phyloP scores from a whole-genome alignment of 192 early-diverging fungal genomes.

The Haplosporangium gracile region DNA sequence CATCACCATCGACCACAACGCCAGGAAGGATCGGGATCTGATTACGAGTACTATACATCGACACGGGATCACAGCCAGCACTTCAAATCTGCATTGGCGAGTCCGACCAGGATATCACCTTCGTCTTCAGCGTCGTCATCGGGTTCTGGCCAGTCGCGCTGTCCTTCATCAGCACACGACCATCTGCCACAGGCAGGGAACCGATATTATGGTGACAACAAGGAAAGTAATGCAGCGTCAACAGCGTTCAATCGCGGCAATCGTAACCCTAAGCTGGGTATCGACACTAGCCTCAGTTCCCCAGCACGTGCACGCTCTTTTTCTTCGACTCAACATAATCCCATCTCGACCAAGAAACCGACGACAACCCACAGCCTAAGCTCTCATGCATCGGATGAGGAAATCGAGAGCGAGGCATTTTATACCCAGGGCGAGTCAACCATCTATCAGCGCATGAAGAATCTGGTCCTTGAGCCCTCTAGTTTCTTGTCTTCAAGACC shows the following conservation, averaged over 20 bases:
- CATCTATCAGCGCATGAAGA: slow-evolving; percentile 48
- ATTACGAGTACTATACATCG: background rate
- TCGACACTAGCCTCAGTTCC: background rate
- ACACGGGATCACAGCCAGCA: background rate
- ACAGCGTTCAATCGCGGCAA: slow-evolving; percentile 11
- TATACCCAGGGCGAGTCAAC: slow-evolving; percentile 57
- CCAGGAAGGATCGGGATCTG: slow-evolving; percentile 10
- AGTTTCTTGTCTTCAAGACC: slow-evolving; percentile 6
- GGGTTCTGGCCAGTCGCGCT: slow-evolving; percentile 20
- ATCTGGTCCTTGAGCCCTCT: slow-evolving; percentile 25
- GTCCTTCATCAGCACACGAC: background rate
- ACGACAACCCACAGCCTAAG: slow-evolving; percentile 25
- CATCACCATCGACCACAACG: background rate
- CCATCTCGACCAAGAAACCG: background rate
- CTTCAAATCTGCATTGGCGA: slow-evolving; percentile 27
- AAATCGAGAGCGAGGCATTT: slow-evolving; percentile 55
- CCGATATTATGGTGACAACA: background rate
- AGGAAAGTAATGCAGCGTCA: background rate
- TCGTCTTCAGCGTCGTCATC: slow-evolving; percentile 21
- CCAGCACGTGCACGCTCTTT: background rate
- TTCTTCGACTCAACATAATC: background rate
- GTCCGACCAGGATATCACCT: slow-evolving; percentile 22
- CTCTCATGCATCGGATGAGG: slow-evolving; percentile 50
- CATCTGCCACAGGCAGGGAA: background rate
- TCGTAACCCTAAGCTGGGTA: slow-evolving; percentile 17